Evolutionary conservation across 768 basidiomycete genomes (phyloP), one percentile per base, ranked within the genome.

Genomic region (Serendipita sp.): DNA sequence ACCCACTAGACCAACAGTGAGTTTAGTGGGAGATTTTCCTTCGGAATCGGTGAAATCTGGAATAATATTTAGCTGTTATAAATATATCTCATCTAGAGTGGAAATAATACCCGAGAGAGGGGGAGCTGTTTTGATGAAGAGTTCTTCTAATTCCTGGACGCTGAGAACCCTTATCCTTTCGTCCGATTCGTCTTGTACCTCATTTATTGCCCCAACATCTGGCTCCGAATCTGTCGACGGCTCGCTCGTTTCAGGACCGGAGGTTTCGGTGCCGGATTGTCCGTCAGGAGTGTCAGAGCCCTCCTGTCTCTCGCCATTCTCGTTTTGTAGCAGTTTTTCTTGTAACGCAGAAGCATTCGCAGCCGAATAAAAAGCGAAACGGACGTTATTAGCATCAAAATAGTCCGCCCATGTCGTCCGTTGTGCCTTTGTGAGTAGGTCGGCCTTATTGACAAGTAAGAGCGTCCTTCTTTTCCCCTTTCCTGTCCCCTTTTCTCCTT

Each of bases 341-440:
- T 97, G 95, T 44, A 92, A 70, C 28, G 91, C 91, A 3, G 84
- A 78, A 32, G 91, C 91, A 75, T 90, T 88, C 10, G 89, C 81
- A 4, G 96, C 93, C 4, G 96, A 93, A 76, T 94, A 95, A 72
- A 99, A 95, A 0, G 90, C 92, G 70, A 89, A 96, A 65, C 78
- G 80, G 47, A 94, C 77, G 5, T 81, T 80, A 69, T 88, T 79
- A 10, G 77, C 69, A 65, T 94, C 91, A 69, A 95, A 93, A 70
- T 91, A 88, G 71, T 93, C 88, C 30, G 94, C 95, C 96, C 96
- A 99, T 68, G 79, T 78, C 66, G 68, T 91, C 92, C 95, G 82
- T 76, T 99, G 96, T 56, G 85, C 79, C 2, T 80, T 77, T 15
- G 91, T 95, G 69, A 99, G 74, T 63, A 99, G 76, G 78, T 99